A percentile compares a stretch with the other conserved stretches of the same genome.
phyloP scores from a whole-genome alignment of 345 rosid genomes.

The Populus euphratica region DNA sequence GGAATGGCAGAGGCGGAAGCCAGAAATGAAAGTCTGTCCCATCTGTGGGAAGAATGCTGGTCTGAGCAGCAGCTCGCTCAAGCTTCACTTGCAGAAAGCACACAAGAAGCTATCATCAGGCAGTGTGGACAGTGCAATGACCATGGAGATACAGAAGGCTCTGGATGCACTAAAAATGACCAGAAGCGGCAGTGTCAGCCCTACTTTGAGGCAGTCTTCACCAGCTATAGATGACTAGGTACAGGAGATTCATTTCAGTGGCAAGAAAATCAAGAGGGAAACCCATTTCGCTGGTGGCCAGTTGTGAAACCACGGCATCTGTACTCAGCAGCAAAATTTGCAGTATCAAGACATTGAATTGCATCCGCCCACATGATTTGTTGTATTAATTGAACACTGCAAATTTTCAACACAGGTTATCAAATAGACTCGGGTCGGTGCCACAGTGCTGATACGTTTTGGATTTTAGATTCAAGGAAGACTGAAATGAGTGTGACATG shows the following conservation, averaged over 20 bases:
- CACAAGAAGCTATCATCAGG: slow-evolving; percentile 89
- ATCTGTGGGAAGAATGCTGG: slow-evolving; percentile 95
- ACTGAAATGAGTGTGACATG: no score
- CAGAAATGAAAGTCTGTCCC: slow-evolving; percentile 83
- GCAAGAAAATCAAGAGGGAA: neutral
- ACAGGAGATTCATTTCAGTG: neutral
- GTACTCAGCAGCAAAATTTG: neutral
- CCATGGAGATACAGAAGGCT: slow-evolving; percentile 93
- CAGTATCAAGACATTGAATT: neutral
- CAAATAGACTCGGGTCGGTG: slow-evolving; percentile 36
- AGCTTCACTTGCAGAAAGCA: slow-evolving; percentile 85
- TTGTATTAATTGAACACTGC: no score
- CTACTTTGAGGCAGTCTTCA: slow-evolving; percentile 46
- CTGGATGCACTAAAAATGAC: slow-evolving; percentile 71
- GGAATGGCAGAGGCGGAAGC: slow-evolving; percentile 94
- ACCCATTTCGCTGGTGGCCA: neutral
- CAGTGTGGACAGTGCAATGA: slow-evolving; percentile 99
- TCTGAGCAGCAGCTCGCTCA: slow-evolving; percentile 85
- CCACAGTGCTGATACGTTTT: neutral
- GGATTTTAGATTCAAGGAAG: neutral
- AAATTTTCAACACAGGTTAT: no score
- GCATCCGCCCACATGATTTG: no score
- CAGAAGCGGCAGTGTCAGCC: slow-evolving; percentile 62
- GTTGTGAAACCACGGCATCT: neutral
- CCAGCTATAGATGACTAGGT: slow-evolving; percentile 39